Conservation (phyloP, 768 basidiomycete species). For the Strobilomyces dryophilus region DNA sequence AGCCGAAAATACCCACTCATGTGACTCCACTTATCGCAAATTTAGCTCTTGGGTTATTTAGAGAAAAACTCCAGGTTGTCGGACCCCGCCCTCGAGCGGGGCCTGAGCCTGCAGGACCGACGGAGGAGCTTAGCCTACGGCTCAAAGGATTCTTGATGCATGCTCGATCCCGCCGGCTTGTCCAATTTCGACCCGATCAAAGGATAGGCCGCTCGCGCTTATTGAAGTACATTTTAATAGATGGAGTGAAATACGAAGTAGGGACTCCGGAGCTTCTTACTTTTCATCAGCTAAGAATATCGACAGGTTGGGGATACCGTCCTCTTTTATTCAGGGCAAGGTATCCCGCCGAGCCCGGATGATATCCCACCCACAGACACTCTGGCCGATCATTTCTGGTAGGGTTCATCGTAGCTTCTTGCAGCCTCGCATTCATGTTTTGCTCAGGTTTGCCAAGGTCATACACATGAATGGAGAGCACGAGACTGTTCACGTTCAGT, state of each 20-base stretch:
- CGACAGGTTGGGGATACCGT: slow-evolving; percentile 61
- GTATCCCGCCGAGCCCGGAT: slow-evolving; percentile 32
- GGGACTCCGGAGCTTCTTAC: slow-evolving; percentile 3
- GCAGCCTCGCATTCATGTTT: neutral
- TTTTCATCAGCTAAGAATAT: neutral
- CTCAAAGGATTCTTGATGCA: slow-evolving; percentile 22
- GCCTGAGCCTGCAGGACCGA: slow-evolving; percentile 5
- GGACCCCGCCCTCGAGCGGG: slow-evolving; percentile 36
- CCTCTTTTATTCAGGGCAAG: slow-evolving; percentile 41
- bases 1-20: slow-evolving; percentile 52
- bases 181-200: slow-evolving; percentile 29
- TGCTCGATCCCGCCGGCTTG: slow-evolving; percentile 8
- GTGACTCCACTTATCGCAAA: slow-evolving; percentile 59
- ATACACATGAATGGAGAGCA: slow-evolving; percentile 44
- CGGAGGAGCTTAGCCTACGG: slow-evolving; percentile 12
- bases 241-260: slow-evolving; percentile 43
- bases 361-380: slow-evolving; percentile 37
- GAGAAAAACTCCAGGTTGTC: slow-evolving; percentile 51
- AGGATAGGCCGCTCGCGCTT: slow-evolving; percentile 33
- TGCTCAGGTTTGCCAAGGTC: slow-evolving; percentile 64
- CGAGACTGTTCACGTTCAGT: slow-evolving; percentile 58
- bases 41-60: slow-evolving; percentile 49
- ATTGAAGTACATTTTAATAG: slow-evolving; percentile 40
- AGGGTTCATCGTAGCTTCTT: neutral
- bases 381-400: slow-evolving; percentile 67